phyloP scores from a whole-genome alignment of 345 rosid genomes.

The Arabidopsis thaliana region DNA sequence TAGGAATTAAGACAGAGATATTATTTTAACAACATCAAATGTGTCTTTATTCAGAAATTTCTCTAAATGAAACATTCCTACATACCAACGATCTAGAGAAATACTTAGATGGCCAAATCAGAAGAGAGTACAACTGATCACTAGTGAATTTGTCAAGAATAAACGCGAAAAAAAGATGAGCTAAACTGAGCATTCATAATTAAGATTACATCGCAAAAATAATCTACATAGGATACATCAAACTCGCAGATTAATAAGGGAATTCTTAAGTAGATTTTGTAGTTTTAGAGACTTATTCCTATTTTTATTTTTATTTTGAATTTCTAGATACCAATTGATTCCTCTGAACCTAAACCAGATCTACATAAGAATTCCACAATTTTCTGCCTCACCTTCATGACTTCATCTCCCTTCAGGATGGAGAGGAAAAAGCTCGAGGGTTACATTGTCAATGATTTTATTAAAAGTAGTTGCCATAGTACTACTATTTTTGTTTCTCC shows the following conservation, averaged over 20 bases:
- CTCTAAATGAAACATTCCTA: slow-evolving; percentile 3
- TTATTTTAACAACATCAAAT: not conserved
- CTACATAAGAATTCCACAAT: slow-evolving; percentile 44
- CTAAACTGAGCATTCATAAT: slow-evolving; percentile 21
- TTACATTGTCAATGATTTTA: slow-evolving; percentile 52
- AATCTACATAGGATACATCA: slow-evolving; percentile 31
- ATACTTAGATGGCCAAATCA: not conserved
- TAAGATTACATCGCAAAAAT: slow-evolving; percentile 10
- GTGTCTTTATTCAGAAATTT: not conserved
- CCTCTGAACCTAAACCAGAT: slow-evolving; percentile 38
- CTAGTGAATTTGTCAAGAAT: not conserved
- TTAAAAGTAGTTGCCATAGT: slow-evolving; percentile 38
- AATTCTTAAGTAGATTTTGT: slow-evolving; percentile 45
- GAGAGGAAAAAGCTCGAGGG: slow-evolving; percentile 96
- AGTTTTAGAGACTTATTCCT: slow-evolving; percentile 14
- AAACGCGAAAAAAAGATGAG: not conserved
- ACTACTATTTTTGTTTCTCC: slow-evolving; percentile 49
- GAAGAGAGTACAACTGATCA: not conserved
- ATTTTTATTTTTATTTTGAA: not conserved
- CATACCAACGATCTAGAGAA: not conserved
- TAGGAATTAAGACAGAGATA: not conserved
- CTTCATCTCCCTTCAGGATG: slow-evolving; percentile 82
- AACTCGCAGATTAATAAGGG: slow-evolving; percentile 33
- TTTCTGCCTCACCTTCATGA: slow-evolving; percentile 31
- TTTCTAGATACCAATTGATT: slow-evolving; percentile 31